phyloP scores from a whole-genome alignment of 768 basidiomycete genomes.

The Candolleomyces aberdarensis region DNA sequence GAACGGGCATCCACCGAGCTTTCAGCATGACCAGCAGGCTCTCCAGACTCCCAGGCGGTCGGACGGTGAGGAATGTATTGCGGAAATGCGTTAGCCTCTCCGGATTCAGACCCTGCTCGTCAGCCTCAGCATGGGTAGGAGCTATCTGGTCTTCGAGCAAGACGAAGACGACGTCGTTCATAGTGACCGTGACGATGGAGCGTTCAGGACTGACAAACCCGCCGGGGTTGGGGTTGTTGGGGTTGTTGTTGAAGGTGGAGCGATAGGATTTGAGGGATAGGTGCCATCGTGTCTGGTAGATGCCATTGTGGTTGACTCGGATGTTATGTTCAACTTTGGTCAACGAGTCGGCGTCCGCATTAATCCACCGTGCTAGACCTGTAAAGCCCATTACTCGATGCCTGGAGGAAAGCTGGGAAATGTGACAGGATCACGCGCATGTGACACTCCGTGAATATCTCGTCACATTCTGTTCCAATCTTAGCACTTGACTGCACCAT shows the following conservation, averaged over 20 bases:
- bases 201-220: conserved; percentile 41
- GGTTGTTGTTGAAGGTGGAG: conserved; percentile 7
- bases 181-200: conserved; percentile 71
- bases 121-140: conserved; percentile 62
- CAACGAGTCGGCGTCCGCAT: conserved; percentile 1
- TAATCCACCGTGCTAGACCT: conserved; percentile 4
- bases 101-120: conserved; percentile 23
- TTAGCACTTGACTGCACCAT: too few relatives aligned
- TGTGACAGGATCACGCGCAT: too few relatives aligned
- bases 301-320: conserved; percentile 6
- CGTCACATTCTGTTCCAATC: too few relatives aligned
- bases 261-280: conserved; percentile 7
- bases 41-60: conserved; percentile 72
- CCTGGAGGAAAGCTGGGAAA: not conserved
- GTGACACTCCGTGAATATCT: too few relatives aligned
- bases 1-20: conserved; percentile 72
- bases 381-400: not conserved
- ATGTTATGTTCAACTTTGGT: conserved; percentile 2
- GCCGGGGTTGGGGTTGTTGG: conserved; percentile 6
- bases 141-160: conserved; percentile 73
- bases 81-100: conserved; percentile 63
- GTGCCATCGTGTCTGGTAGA: not conserved
- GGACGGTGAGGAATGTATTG: conserved; percentile 72
- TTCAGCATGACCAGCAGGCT: conserved; percentile 70
- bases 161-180: conserved; percentile 80